phyloP scores from a whole-genome alignment of 306 rosid species.

The Elaeagnus macrophylla region DNA sequence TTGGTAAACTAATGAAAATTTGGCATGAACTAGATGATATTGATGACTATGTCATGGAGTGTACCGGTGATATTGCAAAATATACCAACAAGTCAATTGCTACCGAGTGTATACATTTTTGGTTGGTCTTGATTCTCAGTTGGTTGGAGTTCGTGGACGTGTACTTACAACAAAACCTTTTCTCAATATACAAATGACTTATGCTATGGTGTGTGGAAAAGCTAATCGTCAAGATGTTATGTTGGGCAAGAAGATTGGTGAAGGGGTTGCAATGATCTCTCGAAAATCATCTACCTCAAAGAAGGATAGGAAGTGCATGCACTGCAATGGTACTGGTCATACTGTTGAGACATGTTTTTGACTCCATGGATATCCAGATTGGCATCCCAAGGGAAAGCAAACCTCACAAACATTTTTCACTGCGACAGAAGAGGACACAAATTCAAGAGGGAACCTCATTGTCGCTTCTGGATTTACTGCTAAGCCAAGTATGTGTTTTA shows the following conservation, averaged over 20 bases:
- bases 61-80: no score
- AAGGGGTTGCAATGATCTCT: background rate
- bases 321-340: background rate
- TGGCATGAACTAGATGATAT: background rate
- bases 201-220: background rate
- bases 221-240: background rate
- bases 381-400: background rate
- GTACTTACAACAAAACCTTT: background rate
- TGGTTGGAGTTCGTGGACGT: background rate
- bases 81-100: no score
- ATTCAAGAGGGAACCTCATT: background rate
- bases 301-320: background rate
- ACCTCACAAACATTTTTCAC: background rate
- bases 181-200: background rate
- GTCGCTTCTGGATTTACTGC: background rate
- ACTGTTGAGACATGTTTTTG: background rate
- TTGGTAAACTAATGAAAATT: background rate
- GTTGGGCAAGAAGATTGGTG: no score
- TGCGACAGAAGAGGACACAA: slow-evolving; percentile 3
- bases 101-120: no score
- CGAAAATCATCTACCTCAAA: background rate
- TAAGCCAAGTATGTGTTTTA: background rate
- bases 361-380: background rate
- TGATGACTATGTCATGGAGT: background rate
- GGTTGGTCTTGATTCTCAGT: no score